These are phyloP conservation scores for Cutaneotrichosporon cyanovorans DNA, from an alignment of 1,284 basidiomycete genomes.

Conservation along the genomic window DNA sequence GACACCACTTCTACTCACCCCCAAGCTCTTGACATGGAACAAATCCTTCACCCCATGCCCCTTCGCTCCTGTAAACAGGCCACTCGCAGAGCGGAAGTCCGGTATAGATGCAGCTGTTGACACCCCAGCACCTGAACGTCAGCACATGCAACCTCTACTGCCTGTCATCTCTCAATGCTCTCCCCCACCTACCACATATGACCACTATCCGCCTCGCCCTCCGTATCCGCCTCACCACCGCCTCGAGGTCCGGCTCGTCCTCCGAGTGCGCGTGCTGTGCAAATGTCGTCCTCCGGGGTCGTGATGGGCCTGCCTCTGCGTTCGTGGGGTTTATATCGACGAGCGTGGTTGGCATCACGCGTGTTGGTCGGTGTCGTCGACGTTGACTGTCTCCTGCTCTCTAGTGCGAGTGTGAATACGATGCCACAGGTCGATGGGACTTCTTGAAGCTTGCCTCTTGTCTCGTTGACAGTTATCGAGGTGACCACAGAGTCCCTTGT, in stretches of 20 bases:
- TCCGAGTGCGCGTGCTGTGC: background rate
- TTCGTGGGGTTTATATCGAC: slow-evolving; percentile 2
- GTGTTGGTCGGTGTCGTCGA: too few relatives aligned
- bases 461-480: too few relatives aligned
- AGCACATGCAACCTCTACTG: too few relatives aligned
- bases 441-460: too few relatives aligned
- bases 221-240: slow-evolving; percentile 51
- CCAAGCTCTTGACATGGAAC: slow-evolving; percentile 84
- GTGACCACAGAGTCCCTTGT: too few relatives aligned
- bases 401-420: too few relatives aligned
- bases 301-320: slow-evolving; percentile 2
- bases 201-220: slow-evolving; percentile 76
- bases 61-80: slow-evolving; percentile 63
- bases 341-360: too few relatives aligned
- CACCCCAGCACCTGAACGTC: slow-evolving; percentile 69
- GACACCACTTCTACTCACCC: too few relatives aligned
- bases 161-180: too few relatives aligned
- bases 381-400: too few relatives aligned
- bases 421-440: too few relatives aligned
- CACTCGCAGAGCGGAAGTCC: slow-evolving; percentile 78
- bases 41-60: slow-evolving; percentile 76
- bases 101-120: slow-evolving; percentile 86
- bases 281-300: background rate
- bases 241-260: slow-evolving; percentile 9
- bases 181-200: slow-evolving; percentile 71